phyloP scores from a whole-genome alignment of 2,329 filamentous ascomycete species.

The Aspergillus ibericus region DNA sequence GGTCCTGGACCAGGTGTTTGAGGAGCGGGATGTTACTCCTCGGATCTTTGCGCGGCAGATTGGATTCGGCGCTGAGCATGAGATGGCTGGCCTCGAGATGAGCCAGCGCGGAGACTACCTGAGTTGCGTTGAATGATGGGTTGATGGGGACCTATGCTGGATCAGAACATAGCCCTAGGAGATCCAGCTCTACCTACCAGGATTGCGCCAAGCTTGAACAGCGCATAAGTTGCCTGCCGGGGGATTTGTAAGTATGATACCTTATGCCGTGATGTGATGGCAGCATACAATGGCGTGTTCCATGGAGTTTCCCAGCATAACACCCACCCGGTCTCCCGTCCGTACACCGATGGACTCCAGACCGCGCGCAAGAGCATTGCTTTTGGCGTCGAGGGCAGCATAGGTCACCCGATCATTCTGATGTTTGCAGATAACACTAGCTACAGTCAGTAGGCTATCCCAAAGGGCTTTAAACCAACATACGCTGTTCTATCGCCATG shows the following conservation, averaged over 20 bases:
- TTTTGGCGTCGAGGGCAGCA: constrained; percentile 69
- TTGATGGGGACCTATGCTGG: constrained; percentile 73
- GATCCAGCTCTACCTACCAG: constrained; percentile 54
- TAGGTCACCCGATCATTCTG: constrained; percentile 72
- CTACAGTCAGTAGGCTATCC: background rate
- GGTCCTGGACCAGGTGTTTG: constrained; percentile 53
- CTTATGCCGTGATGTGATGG: background rate
- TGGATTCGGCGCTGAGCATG: constrained; percentile 83
- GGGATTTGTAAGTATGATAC: background rate
- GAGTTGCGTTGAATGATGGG: constrained; percentile 77
- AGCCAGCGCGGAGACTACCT: constrained; percentile 74
- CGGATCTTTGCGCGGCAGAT: constrained; percentile 67
- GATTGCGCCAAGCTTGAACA: constrained; percentile 92
- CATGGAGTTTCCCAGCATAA: constrained; percentile 80
- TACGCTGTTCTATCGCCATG: constrained; percentile 55
- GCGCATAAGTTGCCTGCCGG: constrained; percentile 67
- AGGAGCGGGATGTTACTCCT: constrained; percentile 61
- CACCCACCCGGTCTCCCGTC: constrained; percentile 81
- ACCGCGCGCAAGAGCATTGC: constrained; percentile 72
- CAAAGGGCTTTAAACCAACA: constrained; percentile 21
- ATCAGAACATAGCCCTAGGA: background rate
- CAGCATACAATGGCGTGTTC: constrained; percentile 72
- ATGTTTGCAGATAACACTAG: constrained; percentile 58
- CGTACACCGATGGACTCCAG: constrained; percentile 68
- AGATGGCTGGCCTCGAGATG: constrained; percentile 74